These are phyloP conservation scores for Phytophthora megakarya DNA, from an alignment of 352 stramenopile species.

Conservation along the genomic window DNA sequence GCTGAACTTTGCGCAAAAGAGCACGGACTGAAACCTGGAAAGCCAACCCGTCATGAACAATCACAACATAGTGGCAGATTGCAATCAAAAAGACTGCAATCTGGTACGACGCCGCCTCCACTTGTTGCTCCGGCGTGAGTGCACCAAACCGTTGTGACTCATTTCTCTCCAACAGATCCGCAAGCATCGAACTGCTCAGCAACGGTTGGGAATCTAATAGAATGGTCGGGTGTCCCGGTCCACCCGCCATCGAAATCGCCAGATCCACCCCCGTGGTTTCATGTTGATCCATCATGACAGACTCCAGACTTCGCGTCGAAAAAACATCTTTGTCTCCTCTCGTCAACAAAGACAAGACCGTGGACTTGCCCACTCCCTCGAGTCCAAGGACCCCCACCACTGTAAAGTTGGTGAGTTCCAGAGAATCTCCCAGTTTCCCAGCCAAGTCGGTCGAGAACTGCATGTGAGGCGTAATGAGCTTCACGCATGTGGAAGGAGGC, in stretches of 20 bases:
- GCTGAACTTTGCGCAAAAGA: slow-evolving; percentile 56
- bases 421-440: slow-evolving; percentile 50
- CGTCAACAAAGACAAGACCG: slow-evolving; percentile 63
- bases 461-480: slow-evolving; percentile 62
- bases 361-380: slow-evolving; percentile 76
- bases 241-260: slow-evolving; percentile 40
- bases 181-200: slow-evolving; percentile 63
- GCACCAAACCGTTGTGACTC: slow-evolving; percentile 59
- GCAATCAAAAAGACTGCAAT: slow-evolving; percentile 69
- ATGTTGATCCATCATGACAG: slow-evolving; percentile 35
- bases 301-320: slow-evolving; percentile 43
- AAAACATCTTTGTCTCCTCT: slow-evolving; percentile 32
- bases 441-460: slow-evolving; percentile 71
- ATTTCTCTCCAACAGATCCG: slow-evolving; percentile 50
- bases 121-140: slow-evolving; percentile 65
- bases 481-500: slow-evolving; percentile 44
- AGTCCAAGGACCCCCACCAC: slow-evolving; percentile 72
- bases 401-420: slow-evolving; percentile 73
- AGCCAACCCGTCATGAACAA: slow-evolving; percentile 59
- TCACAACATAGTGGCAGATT: slow-evolving; percentile 79
- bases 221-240: slow-evolving; percentile 40
- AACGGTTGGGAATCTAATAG: slow-evolving; percentile 74
- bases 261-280: slow-evolving; percentile 71
- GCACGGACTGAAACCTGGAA: slow-evolving; percentile 40
- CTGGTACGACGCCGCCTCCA: slow-evolving; percentile 65